These are phyloP conservation scores for Taiwanofungus camphoratus DNA, from an alignment of 1,284 basidiomycete genomes.

Conservation along the genomic window DNA sequence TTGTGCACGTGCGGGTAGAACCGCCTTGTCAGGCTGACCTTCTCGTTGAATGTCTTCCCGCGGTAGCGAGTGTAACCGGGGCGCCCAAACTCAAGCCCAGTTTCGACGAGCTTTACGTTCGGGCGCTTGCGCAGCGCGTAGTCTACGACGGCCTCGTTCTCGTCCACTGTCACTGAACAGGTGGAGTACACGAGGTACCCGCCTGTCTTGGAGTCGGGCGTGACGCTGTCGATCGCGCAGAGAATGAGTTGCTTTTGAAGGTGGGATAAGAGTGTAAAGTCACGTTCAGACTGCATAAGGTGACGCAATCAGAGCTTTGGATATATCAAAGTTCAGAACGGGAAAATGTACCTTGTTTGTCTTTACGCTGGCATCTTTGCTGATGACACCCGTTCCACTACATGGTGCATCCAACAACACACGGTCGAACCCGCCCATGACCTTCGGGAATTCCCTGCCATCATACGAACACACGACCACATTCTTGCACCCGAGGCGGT, in stretches of 20 bases:
- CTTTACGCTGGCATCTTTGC: conserved; percentile 97
- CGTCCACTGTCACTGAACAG: conserved; percentile 96
- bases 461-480: conserved; percentile 98
- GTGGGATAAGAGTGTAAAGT: conserved; percentile 92
- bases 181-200: conserved; percentile 98
- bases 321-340: not conserved
- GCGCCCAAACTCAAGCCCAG: conserved; percentile 89
- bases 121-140: conserved; percentile 97
- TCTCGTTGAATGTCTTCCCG: conserved; percentile 84
- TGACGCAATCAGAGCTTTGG: not conserved
- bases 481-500: conserved; percentile 97
- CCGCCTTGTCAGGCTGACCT: conserved; percentile 77
- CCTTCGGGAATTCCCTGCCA: conserved; percentile 97
- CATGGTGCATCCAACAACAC: conserved; percentile 97
- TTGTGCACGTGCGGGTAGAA: conserved; percentile 91
- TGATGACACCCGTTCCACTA: conserved; percentile 97
- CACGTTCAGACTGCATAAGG: conserved; percentile 75
- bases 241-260: conserved; percentile 98
- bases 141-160: conserved; percentile 97
- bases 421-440: conserved; percentile 97
- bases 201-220: conserved; percentile 84
- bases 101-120: conserved; percentile 92
- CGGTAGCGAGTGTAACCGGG: conserved; percentile 90
- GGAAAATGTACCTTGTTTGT: conserved; percentile 82
- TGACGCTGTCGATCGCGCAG: conserved; percentile 96